Evolutionary conservation across 163 green algal species (phyloP).

Genomic region (Coccomyxa subellipsoidea): DNA sequence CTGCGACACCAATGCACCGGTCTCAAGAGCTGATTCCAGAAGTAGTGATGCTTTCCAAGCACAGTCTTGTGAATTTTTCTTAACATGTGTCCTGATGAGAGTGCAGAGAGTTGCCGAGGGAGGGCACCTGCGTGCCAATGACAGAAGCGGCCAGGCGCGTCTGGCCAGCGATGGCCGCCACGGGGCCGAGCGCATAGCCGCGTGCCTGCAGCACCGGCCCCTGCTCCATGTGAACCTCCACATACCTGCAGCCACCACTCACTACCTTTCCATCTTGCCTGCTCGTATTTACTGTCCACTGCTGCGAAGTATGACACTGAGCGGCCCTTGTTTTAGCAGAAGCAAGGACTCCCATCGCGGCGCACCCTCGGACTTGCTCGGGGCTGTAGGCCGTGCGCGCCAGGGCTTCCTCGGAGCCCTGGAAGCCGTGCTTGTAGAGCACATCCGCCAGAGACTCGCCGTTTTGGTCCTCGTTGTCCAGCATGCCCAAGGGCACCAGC

Average conservation of each 20-base stretch:
- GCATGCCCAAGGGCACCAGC: slow-evolving; percentile 50
- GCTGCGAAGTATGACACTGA: not conserved
- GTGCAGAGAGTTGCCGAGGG: not conserved
- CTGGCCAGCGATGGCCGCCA: slow-evolving; percentile 85
- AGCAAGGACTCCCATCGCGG: no score
- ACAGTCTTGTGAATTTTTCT: no score
- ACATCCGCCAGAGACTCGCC: slow-evolving; percentile 57
- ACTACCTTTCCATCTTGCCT: no score
- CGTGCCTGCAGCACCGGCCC: slow-evolving; percentile 75
- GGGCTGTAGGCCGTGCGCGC: not conserved
- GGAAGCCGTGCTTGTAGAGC: slow-evolving; percentile 34
- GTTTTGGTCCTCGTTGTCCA: slow-evolving; percentile 46
- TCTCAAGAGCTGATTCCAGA: no score
- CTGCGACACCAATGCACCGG: slow-evolving; percentile 27
- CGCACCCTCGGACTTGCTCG: slow-evolving; percentile 4
- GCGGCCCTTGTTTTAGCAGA: no score
- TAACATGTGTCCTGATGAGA: no score
- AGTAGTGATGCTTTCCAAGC: no score
- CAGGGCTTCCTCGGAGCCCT: slow-evolving; percentile 7
- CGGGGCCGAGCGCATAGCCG: slow-evolving; percentile 62
- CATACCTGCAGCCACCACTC: slow-evolving; percentile 48
- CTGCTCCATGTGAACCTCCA: slow-evolving; percentile 95
- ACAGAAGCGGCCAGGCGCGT: slow-evolving; percentile 68
- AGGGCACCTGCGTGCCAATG: slow-evolving; percentile 53
- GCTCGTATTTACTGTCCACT: not conserved